Evolutionary conservation across 192 early-diverging fungal species (phyloP).

Genomic region (Spinellus fusiger): DNA sequence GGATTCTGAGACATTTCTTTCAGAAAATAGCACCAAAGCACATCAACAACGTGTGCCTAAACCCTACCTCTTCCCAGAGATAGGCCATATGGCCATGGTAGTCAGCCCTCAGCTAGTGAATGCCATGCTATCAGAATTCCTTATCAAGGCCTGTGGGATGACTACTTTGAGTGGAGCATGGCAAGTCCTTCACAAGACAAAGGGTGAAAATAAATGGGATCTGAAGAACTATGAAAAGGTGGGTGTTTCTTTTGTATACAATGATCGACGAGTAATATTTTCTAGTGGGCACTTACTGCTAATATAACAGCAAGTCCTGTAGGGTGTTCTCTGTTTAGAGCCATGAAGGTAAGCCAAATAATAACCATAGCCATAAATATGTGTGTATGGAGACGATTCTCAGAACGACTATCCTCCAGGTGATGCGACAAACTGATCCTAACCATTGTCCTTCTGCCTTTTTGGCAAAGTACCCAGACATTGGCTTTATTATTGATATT

Average conservation of each 20-base stretch:
- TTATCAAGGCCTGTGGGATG: slow-evolving; percentile 46
- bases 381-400: neutral
- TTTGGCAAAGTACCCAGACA: slow-evolving; percentile 45
- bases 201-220: slow-evolving; percentile 54
- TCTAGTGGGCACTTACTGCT: slow-evolving; percentile 43
- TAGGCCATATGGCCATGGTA: slow-evolving; percentile 45
- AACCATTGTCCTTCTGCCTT: slow-evolving; percentile 44
- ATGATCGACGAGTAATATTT: neutral
- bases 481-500: slow-evolving; percentile 47
- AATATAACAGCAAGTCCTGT: slow-evolving; percentile 39
- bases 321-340: slow-evolving; percentile 37
- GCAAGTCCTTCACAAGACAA: slow-evolving; percentile 44
- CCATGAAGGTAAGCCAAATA: slow-evolving; percentile 39
- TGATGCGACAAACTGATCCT: slow-evolving; percentile 50
- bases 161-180: slow-evolving; percentile 43
- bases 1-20: slow-evolving; percentile 8
- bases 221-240: slow-evolving; percentile 58
- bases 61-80: slow-evolving; percentile 39
- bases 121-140: slow-evolving; percentile 44
- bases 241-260: neutral
- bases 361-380: neutral
- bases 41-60: slow-evolving; percentile 15
- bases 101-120: slow-evolving; percentile 46
- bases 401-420: neutral
- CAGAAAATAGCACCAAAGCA: neutral